These are phyloP conservation scores for Xylaria sp. DNA, from an alignment of 2,329 filamentous ascomycete genomes.

Conservation along the genomic window DNA sequence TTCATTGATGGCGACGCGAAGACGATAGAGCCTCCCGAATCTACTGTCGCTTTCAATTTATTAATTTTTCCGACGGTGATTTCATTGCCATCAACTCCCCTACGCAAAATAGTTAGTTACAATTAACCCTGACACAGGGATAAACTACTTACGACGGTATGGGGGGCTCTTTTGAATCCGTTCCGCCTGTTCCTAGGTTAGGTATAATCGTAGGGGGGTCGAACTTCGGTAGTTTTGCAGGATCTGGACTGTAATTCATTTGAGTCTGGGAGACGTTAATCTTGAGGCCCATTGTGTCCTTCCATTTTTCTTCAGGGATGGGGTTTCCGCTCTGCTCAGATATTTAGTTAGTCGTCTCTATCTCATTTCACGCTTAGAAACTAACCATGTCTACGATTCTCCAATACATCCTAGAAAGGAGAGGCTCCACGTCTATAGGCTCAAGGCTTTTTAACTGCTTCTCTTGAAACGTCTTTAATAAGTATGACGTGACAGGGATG, in stretches of 20 bases:
- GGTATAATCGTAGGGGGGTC: conserved; percentile 30
- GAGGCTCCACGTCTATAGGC: conserved; percentile 27
- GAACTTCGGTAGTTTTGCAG: conserved; percentile 13
- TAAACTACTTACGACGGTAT: conserved; percentile 11
- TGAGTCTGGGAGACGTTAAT: conserved; percentile 34
- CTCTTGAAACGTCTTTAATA: conserved; percentile 35
- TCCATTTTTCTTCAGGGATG: conserved; percentile 30
- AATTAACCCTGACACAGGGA: background rate
- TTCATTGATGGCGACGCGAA: conserved; percentile 35
- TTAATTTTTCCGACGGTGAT: conserved; percentile 34
- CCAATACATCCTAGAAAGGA: conserved; percentile 37
- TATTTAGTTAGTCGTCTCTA: conserved; percentile 12
- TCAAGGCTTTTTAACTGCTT: conserved; percentile 32
- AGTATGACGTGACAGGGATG: conserved; percentile 35
- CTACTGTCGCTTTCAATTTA: conserved; percentile 28
- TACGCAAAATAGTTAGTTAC: conserved; percentile 1
- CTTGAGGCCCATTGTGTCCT: conserved; percentile 29
- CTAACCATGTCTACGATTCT: conserved; percentile 33
- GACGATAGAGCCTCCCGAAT: conserved; percentile 32
- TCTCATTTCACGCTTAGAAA: conserved; percentile 2
- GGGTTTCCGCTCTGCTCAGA: conserved; percentile 24
- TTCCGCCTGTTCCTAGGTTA: conserved; percentile 32
- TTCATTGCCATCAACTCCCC: conserved; percentile 30
- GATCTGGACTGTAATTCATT: conserved; percentile 32
- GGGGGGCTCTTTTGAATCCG: background rate